Evolutionary conservation across 495 filamentous ascomycete genomes (phyloP).

Genomic region (Podospora anserina): DNA sequence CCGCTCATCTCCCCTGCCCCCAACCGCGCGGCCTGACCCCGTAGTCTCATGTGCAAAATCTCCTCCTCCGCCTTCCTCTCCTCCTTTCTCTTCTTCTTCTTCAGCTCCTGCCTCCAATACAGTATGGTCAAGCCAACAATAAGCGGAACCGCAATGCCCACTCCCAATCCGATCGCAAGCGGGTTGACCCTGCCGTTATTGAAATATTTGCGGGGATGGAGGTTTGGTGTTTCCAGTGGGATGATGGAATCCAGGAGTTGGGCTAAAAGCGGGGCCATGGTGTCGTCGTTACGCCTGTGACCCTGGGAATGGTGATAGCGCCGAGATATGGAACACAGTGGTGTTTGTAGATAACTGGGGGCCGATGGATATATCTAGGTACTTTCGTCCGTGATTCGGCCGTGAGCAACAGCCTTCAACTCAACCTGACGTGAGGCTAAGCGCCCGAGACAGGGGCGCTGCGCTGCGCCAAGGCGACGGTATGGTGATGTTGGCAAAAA

Average conservation of each 20-base stretch:
- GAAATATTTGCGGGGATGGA: not conserved
- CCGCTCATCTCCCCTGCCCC: not conserved
- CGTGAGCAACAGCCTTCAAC: not conserved
- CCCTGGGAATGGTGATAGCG: no score
- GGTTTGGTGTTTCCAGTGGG: not conserved
- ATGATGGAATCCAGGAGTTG: not conserved
- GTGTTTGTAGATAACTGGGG: no score
- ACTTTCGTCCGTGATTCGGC: not conserved
- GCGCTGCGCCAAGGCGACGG: not conserved
- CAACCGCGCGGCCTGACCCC: not conserved
- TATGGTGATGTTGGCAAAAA: not conserved
- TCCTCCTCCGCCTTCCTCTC: not conserved
- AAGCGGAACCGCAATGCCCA: not conserved
- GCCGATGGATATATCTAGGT: no score
- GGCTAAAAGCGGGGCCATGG: not conserved
- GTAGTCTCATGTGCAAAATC: not conserved
- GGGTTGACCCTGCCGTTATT: not conserved
- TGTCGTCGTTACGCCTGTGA: no score
- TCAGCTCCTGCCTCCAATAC: not conserved
- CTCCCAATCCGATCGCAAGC: not conserved
- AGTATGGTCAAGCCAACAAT: not conserved
- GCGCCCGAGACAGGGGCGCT: not conserved
- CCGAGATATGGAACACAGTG: no score
- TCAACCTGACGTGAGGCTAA: not conserved
- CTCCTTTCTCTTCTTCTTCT: not conserved